phyloP scores from a whole-genome alignment of 2,329 filamentous ascomycete species.

The Fusarium palustre region DNA sequence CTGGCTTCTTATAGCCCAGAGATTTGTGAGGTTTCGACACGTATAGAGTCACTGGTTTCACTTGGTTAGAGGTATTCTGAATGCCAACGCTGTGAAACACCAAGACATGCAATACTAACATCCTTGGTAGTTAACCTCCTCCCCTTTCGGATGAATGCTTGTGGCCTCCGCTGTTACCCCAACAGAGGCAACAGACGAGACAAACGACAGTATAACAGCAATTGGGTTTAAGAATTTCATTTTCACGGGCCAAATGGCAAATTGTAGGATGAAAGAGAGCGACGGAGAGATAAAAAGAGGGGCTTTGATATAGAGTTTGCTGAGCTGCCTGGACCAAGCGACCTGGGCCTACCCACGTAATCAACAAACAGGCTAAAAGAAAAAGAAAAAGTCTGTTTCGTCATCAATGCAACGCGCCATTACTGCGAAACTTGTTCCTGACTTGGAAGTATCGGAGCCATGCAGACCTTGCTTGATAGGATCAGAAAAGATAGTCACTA shows the following conservation, averaged over 20 bases:
- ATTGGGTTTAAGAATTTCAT: slow-evolving; percentile 24
- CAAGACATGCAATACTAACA: background rate
- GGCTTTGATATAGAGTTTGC: background rate
- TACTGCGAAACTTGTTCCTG: background rate
- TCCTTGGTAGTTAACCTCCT: slow-evolving; percentile 14
- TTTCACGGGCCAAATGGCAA: background rate
- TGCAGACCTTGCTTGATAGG: background rate
- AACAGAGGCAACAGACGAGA: background rate
- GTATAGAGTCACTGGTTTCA: slow-evolving; percentile 13
- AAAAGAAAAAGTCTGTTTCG: background rate
- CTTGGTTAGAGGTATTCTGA: background rate
- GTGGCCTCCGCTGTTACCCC: slow-evolving; percentile 6
- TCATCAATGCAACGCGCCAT: background rate
- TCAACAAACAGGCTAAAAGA: background rate
- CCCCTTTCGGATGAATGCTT: background rate
- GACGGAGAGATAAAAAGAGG: background rate
- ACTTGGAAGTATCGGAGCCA: background rate
- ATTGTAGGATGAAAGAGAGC: too few species aligned
- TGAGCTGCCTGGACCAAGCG: background rate
- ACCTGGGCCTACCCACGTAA: background rate
- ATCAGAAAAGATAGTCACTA: background rate
- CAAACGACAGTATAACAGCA: slow-evolving; percentile 1
- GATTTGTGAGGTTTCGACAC: slow-evolving; percentile 14
- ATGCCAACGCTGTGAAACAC: background rate
- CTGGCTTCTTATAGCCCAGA: slow-evolving; percentile 4